A percentile compares a stretch with the other conserved stretches of the same genome.
Evolutionary conservation across 495 filamentous ascomycete genomes (phyloP).

Genomic region (Aspergillus sparsus): DNA sequence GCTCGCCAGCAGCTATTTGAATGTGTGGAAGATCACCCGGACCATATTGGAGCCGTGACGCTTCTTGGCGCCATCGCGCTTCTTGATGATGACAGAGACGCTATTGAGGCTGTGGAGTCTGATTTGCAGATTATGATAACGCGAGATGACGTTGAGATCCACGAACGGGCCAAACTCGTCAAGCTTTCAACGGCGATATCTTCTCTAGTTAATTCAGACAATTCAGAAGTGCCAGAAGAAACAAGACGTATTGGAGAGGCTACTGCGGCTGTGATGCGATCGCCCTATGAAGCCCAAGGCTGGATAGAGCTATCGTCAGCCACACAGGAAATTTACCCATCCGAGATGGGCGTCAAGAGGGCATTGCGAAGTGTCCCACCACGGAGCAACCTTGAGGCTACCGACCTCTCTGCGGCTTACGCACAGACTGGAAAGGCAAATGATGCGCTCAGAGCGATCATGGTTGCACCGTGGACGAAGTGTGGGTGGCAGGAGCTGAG

Average conservation of each 20-base stretch:
- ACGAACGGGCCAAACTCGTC: conserved; percentile 54
- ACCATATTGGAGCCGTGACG: conserved; percentile 74
- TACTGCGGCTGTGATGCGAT: conserved; percentile 71
- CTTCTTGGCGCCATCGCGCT: conserved; percentile 82
- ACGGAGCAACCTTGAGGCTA: conserved; percentile 62
- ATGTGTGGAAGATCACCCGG: conserved; percentile 67
- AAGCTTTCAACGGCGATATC: conserved; percentile 60
- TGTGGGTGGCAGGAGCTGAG: conserved; percentile 61
- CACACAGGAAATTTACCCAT: conserved; percentile 57
- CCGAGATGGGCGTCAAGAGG: conserved; percentile 78
- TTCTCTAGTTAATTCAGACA: conserved; percentile 38
- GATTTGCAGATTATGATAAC: conserved; percentile 73
- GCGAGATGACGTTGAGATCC: conserved; percentile 52
- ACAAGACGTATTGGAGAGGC: conserved; percentile 54
- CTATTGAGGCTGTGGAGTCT: conserved; percentile 73
- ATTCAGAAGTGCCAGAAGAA: conserved; percentile 37
- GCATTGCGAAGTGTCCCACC: conserved; percentile 74
- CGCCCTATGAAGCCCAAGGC: conserved; percentile 70
- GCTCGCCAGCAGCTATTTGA: conserved; percentile 81
- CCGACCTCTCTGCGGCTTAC: conserved; percentile 72
- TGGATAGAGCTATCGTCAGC: conserved; percentile 72
- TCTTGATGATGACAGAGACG: conserved; percentile 75
- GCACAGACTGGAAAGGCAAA: conserved; percentile 68
- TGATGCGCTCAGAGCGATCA: conserved; percentile 74
- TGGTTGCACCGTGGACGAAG: conserved; percentile 77